phyloP scores from a whole-genome alignment of 768 basidiomycete species.

The Pholiota conissans region DNA sequence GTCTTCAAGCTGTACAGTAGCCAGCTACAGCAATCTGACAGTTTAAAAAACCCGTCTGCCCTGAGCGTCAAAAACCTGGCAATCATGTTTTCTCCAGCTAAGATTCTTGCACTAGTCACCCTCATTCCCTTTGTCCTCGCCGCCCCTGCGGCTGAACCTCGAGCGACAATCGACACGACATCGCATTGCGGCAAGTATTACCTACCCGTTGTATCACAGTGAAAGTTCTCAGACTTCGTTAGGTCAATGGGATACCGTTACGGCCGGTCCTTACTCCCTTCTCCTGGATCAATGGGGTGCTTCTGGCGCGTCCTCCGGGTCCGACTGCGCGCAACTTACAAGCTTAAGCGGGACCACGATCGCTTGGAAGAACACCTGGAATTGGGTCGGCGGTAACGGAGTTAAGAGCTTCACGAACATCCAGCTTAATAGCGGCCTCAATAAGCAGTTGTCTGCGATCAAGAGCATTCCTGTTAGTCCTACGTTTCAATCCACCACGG shows the following conservation, averaged over 20 bases:
- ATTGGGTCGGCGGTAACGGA: conserved; percentile 49
- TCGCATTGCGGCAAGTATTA: conserved; percentile 35
- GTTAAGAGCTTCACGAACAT: conserved; percentile 68
- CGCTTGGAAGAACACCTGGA: conserved; percentile 54
- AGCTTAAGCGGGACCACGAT: conserved; percentile 41
- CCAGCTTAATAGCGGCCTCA: conserved; percentile 47
- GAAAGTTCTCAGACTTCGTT: conserved; percentile 43
- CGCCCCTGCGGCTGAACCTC: conserved; percentile 27
- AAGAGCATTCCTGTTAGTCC: conserved; percentile 51
- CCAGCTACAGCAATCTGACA: background rate
- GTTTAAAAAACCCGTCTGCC: background rate
- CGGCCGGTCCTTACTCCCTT: conserved; percentile 47
- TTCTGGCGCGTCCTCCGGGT: conserved; percentile 43
- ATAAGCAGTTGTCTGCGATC: conserved; percentile 55
- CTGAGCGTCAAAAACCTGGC: background rate
- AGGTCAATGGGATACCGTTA: conserved; percentile 56
- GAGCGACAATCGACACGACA: conserved; percentile 37
- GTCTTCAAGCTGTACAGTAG: background rate
- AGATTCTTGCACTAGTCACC: conserved; percentile 27
- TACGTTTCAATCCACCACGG: background rate
- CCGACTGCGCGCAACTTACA: conserved; percentile 48
- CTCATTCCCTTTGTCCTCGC: conserved; percentile 29
- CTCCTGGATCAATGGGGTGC: conserved; percentile 49
- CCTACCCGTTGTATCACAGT: background rate
- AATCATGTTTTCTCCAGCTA: conserved; percentile 22